phyloP scores from a whole-genome alignment of 1,284 basidiomycete genomes.

The Kalmanozyma brasiliensis region DNA sequence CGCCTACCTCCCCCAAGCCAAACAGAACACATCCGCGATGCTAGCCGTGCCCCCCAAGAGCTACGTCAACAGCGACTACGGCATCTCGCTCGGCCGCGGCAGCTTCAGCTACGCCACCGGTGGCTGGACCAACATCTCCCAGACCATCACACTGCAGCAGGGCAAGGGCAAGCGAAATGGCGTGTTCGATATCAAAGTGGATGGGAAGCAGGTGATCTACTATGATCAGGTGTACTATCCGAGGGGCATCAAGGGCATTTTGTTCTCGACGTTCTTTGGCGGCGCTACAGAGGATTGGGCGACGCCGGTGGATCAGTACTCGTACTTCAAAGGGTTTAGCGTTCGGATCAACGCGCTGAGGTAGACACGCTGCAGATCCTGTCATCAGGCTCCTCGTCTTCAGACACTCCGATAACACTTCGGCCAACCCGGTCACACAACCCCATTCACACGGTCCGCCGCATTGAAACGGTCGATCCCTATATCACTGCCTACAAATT shows the following conservation, averaged over 20 bases:
- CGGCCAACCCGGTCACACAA: not conserved
- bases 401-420: too few relatives aligned
- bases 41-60: constrained; percentile 29
- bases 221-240: constrained; percentile 42
- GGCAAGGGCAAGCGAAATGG: constrained; percentile 14
- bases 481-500: not conserved
- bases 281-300: constrained; percentile 42
- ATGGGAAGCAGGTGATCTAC: constrained; percentile 18
- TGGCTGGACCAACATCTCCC: constrained; percentile 41
- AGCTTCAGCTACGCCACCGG: constrained; percentile 22
- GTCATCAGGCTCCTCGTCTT: too few relatives aligned
- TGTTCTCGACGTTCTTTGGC: constrained; percentile 54
- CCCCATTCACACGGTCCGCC: not conserved
- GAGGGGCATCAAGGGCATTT: constrained; percentile 26
- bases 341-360: constrained; percentile 28
- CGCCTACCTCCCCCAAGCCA: constrained; percentile 67
- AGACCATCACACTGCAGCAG: constrained; percentile 28
- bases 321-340: constrained; percentile 41
- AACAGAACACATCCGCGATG: constrained; percentile 26
- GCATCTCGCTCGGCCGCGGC: constrained; percentile 49
- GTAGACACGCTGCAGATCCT: not conserved
- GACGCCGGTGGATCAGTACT: constrained; percentile 32
- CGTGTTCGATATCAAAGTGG: constrained; percentile 28
- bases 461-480: not conserved
- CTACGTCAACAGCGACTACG: constrained; percentile 46